Conservation (phyloP, 2,329 filamentous ascomycete species). For the Penicillium sumatraense region DNA sequence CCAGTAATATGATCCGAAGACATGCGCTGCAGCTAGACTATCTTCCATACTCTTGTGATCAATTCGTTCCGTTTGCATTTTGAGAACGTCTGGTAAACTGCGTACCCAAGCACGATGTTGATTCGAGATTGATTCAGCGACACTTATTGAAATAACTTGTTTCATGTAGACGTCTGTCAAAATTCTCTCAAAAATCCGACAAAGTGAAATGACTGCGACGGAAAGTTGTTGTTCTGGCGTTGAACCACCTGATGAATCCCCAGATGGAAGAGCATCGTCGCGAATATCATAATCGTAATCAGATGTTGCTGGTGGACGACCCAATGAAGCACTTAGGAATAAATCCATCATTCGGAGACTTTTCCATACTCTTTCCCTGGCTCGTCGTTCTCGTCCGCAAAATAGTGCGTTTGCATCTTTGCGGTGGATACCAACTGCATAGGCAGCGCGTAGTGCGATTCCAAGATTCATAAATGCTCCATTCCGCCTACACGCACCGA, state of each 20-base stretch:
- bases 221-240: constrained; percentile 49
- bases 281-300: constrained; percentile 52
- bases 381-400: constrained; percentile 45
- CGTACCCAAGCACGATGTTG: constrained; percentile 49
- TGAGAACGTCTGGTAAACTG: constrained; percentile 49
- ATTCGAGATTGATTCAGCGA: constrained; percentile 48
- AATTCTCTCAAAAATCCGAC: constrained; percentile 48
- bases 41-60: constrained; percentile 43
- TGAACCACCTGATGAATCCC: constrained; percentile 20
- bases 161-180: constrained; percentile 50
- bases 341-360: constrained; percentile 57
- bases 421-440: constrained; percentile 57
- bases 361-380: constrained; percentile 58
- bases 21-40: constrained; percentile 53
- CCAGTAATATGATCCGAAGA: constrained; percentile 58
- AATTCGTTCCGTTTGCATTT: constrained; percentile 51
- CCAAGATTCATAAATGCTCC: constrained; percentile 59
- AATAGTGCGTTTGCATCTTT: constrained; percentile 58
- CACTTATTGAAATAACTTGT: constrained; percentile 47
- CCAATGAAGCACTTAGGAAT: constrained; percentile 56
- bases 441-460: constrained; percentile 57
- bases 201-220: constrained; percentile 52
- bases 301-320: constrained; percentile 58
- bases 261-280: constrained; percentile 38
- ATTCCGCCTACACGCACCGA: constrained; percentile 57